A percentile compares a stretch with the other conserved stretches of the same genome.
phyloP scores from a whole-genome alignment of 495 filamentous ascomycete genomes.

The Penicillium soppii region DNA sequence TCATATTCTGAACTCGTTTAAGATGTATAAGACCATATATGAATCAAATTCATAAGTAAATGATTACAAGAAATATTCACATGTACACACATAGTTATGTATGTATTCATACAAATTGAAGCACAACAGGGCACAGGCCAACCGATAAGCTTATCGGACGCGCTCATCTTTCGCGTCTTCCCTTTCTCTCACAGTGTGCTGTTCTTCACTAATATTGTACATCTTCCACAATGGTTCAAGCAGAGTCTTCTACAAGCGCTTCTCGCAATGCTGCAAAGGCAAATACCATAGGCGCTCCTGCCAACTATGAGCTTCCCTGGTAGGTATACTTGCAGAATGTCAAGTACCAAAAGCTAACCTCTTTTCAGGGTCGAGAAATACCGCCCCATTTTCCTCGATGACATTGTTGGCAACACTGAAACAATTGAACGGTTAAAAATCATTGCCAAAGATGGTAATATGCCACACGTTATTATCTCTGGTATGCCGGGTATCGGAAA shows the following conservation, averaged over 20 bases:
- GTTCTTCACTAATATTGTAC: not conserved
- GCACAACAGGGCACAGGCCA: constrained; percentile 15
- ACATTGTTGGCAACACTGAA: constrained; percentile 96
- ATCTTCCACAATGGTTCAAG: constrained; percentile 42
- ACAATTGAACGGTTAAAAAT: constrained; percentile 98
- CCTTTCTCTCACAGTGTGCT: not conserved
- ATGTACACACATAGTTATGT: too few species aligned
- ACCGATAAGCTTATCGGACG: constrained; percentile 23
- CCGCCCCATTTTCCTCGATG: constrained; percentile 87
- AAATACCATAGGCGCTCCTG: constrained; percentile 57
- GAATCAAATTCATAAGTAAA: not conserved
- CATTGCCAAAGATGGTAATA: constrained; percentile 98
- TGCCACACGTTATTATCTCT: constrained; percentile 98
- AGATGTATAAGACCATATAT: too few species aligned
- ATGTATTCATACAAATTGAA: too few species aligned
- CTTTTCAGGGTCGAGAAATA: constrained; percentile 95
- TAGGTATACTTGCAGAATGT: constrained; percentile 37
- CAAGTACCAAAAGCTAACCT: constrained; percentile 11
- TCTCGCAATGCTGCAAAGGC: constrained; percentile 65
- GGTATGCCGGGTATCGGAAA: constrained; percentile 99
- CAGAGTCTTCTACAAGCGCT: constrained; percentile 77
- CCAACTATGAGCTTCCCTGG: constrained; percentile 90
- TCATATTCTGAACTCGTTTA: too few species aligned
- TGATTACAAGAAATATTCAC: not conserved
- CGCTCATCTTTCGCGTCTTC: constrained; percentile 33